Percentiles rank a stretch among this genome's conserved stretches.
Evolutionary conservation across 192 early-diverging fungal genomes (phyloP).

Genomic region (Rhizoclosmatium globosum): DNA sequence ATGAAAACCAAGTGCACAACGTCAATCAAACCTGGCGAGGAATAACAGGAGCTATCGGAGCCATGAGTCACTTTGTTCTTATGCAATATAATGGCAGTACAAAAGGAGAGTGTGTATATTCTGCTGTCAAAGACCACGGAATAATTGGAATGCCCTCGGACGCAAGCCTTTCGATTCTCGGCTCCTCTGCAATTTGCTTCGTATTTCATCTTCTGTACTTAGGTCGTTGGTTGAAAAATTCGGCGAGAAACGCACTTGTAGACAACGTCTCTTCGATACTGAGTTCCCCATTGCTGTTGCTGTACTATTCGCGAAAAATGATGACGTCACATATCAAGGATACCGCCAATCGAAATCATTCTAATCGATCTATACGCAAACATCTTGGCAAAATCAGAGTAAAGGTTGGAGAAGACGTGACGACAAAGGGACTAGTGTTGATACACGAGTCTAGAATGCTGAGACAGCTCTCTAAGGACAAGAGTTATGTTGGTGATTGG

Average conservation of each 20-base stretch:
- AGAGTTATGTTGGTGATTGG: background rate
- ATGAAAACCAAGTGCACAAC: background rate
- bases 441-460: background rate
- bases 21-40: constrained; percentile 10
- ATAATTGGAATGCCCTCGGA: constrained; percentile 13
- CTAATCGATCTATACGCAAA: background rate
- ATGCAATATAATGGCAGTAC: constrained; percentile 11
- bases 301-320: background rate
- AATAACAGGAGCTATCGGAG: background rate
- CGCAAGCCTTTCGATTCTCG: background rate
- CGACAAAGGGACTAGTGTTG: background rate
- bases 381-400: constrained; percentile 12
- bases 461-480: background rate
- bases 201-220: background rate
- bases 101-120: background rate
- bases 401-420: constrained; percentile 8
- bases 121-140: background rate
- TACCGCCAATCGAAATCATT: constrained; percentile 1
- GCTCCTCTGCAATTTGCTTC: background rate
- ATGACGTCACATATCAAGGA: constrained; percentile 2
- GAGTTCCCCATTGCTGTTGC: constrained; percentile 6
- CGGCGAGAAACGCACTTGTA: background rate
- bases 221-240: background rate
- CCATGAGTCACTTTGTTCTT: constrained; percentile 20
- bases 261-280: constrained; percentile 5